Percentiles rank a stretch among this genome's conserved stretches.
These are phyloP conservation scores for Aureobasidium sp. DNA, from an alignment of 2,329 filamentous ascomycete genomes.

Conservation along the genomic window DNA sequence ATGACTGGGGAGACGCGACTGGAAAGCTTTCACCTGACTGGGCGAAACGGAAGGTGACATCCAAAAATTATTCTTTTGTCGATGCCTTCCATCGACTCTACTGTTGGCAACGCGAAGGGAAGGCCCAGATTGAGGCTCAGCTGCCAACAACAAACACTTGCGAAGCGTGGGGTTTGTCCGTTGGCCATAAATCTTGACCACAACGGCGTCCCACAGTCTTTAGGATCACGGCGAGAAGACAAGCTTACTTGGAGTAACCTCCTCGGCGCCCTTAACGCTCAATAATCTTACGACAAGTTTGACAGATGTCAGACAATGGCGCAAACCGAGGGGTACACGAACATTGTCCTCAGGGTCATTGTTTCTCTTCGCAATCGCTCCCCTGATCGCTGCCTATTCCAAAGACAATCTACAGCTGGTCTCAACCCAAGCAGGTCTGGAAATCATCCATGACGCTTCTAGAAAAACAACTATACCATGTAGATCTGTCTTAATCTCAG, in stretches of 20 bases:
- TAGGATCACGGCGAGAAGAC: neutral
- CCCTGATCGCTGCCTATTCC: too few relatives aligned
- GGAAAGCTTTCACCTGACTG: neutral
- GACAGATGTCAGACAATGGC: neutral
- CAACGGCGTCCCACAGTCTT: neutral
- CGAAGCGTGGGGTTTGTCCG: neutral
- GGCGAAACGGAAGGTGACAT: too few relatives aligned
- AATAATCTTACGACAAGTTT: neutral
- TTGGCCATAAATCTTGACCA: neutral
- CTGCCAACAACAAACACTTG: too few relatives aligned
- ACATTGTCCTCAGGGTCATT: too few relatives aligned
- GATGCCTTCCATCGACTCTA: neutral
- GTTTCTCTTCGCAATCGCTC: too few relatives aligned
- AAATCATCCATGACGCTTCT: neutral
- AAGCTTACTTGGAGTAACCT: conserved; percentile 6
- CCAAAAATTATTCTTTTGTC: too few relatives aligned
- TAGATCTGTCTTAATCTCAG: neutral
- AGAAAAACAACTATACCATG: neutral
- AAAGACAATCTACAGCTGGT: too few relatives aligned
- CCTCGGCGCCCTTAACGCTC: neutral
- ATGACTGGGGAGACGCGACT: neutral
- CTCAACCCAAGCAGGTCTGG: neutral
- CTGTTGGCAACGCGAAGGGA: neutral
- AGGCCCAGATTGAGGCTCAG: too few relatives aligned
- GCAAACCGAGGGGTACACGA: too few relatives aligned